These are phyloP conservation scores for Plasmodium vivax DNA, from an alignment of 169 alveolate species.

Conservation along the genomic window DNA sequence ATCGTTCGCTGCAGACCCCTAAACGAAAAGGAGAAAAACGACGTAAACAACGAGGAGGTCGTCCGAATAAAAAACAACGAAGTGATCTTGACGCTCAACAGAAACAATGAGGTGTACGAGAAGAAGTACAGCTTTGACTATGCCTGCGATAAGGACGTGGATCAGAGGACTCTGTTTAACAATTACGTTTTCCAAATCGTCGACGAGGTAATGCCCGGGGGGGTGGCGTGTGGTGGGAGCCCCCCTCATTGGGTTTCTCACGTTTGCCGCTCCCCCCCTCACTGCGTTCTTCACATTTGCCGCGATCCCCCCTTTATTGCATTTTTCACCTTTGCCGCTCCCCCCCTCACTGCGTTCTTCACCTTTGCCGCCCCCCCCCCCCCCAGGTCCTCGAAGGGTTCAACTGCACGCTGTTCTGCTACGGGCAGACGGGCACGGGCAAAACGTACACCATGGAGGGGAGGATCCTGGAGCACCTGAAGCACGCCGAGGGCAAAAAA, in stretches of 20 bases:
- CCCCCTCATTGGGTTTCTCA: neutral
- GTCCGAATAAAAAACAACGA: conserved; percentile 75
- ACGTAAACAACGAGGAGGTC: conserved; percentile 70
- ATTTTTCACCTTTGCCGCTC: neutral
- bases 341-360: neutral
- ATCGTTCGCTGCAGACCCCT: conserved; percentile 90
- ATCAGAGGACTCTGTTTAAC: conserved; percentile 77
- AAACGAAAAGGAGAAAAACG: conserved; percentile 83
- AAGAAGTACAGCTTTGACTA: conserved; percentile 71
- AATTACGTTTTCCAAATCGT: conserved; percentile 89
- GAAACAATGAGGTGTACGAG: conserved; percentile 75
- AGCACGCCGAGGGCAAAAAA: conserved; percentile 19
- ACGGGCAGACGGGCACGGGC: conserved; percentile 66
- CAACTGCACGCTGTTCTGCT: conserved; percentile 60
- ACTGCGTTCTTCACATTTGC: too few relatives aligned
- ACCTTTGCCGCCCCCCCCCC: too few relatives aligned
- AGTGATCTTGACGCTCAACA: conserved; percentile 75
- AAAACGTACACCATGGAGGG: conserved; percentile 72
- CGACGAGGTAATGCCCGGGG: conserved; percentile 81
- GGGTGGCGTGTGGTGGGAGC: neutral
- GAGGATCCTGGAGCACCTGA: conserved; percentile 20
- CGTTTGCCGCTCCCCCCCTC: neutral
- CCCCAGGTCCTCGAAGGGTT: conserved; percentile 71
- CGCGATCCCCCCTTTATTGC: too few relatives aligned
- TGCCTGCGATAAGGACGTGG: conserved; percentile 70